Conservation (phyloP, 108 stramenopile genomes). For the Asterionellopsis glacialis region DNA sequence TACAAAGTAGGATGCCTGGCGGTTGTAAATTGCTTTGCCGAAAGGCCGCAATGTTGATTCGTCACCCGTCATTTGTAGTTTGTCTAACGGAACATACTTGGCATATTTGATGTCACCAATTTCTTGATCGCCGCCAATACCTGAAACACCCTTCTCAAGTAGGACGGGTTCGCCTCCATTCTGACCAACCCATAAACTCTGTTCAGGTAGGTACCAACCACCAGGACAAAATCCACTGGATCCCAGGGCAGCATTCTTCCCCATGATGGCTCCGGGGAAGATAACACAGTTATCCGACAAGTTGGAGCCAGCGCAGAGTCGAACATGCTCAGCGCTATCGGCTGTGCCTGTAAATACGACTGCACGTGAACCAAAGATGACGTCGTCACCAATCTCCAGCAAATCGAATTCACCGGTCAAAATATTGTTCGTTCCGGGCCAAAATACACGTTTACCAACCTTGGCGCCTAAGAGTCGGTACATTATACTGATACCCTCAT, state of each 20-base stretch:
- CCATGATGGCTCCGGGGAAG: constrained; percentile 45
- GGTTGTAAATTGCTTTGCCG: constrained; percentile 47
- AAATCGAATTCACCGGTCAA: constrained; percentile 59
- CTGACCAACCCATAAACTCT: constrained; percentile 46
- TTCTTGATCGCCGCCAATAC: constrained; percentile 9
- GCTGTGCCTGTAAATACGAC: constrained; percentile 29
- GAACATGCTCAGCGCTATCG: constrained; percentile 31
- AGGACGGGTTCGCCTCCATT: constrained; percentile 41
- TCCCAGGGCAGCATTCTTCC: constrained; percentile 55
- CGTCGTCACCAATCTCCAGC: constrained; percentile 63
- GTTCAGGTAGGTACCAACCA: constrained; percentile 42
- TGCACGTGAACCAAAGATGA: constrained; percentile 59
- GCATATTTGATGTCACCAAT: constrained; percentile 1
- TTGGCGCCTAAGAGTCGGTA: constrained; percentile 58
- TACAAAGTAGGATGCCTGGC: constrained; percentile 52
- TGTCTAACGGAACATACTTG: constrained; percentile 1
- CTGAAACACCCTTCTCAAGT: constrained; percentile 28
- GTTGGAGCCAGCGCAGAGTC: constrained; percentile 47
- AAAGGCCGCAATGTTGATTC: constrained; percentile 56
- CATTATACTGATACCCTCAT: constrained; percentile 39
- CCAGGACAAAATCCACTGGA: constrained; percentile 47
- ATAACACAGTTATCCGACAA: constrained; percentile 52
- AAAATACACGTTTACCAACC: constrained; percentile 59
- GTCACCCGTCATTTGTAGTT: constrained; percentile 34
- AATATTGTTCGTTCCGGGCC: constrained; percentile 49